These are phyloP conservation scores for Globisporangium yorkense DNA, from an alignment of 352 stramenopile genomes.

Conservation along the genomic window DNA sequence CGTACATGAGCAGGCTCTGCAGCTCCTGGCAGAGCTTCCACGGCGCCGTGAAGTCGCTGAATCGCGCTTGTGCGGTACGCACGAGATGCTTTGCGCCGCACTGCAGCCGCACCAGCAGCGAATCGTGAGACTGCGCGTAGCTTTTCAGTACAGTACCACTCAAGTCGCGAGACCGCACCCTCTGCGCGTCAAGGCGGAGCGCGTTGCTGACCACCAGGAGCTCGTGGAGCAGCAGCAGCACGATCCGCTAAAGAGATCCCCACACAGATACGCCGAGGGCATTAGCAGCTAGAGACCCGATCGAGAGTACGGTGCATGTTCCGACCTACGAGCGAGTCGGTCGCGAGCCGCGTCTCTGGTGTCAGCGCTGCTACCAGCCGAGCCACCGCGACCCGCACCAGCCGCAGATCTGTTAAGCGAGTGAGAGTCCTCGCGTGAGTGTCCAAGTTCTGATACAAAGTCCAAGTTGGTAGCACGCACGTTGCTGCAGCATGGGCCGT, in stretches of 20 bases:
- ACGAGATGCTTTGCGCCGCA: conserved; percentile 12
- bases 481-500: neutral
- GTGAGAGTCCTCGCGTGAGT: neutral
- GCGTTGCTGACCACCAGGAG: conserved; percentile 20
- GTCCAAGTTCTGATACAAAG: too few species aligned
- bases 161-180: conserved; percentile 10
- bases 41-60: conserved; percentile 46
- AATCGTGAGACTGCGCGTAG: neutral
- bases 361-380: neutral
- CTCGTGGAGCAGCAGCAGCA: conserved; percentile 16
- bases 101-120: neutral
- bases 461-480: neutral
- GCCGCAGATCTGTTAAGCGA: neutral
- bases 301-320: too few species aligned
- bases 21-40: conserved; percentile 36
- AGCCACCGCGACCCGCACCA: neutral
- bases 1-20: conserved; percentile 14
- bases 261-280: neutral
- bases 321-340: neutral
- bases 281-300: too few species aligned
- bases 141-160: neutral
- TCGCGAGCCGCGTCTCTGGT: neutral
- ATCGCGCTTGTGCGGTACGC: conserved; percentile 14
- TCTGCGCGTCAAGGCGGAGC: conserved; percentile 19
- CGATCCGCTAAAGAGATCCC: neutral